Conservation (phyloP, 2,329 filamentous ascomycete genomes). For the Paecilomyces sp. region DNA sequence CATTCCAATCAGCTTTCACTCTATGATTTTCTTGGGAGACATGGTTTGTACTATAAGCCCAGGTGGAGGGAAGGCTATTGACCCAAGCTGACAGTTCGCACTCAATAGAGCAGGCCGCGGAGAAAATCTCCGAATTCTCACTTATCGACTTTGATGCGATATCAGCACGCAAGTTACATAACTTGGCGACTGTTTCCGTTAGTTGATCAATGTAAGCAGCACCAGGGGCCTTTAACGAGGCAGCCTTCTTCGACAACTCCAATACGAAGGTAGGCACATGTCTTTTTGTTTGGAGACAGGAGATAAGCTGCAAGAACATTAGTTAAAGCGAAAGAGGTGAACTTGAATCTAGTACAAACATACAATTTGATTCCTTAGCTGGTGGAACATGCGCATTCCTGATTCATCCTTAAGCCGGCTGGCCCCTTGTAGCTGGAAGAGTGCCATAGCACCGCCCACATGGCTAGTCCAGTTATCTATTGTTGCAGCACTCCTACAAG, state of each 20-base stretch:
- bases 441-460: conserved; percentile 52
- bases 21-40: conserved; percentile 13
- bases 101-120: conserved; percentile 24
- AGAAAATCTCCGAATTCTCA: conserved; percentile 21
- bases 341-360: conserved; percentile 3
- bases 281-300: conserved; percentile 25
- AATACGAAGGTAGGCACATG: conserved; percentile 25
- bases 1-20: conserved; percentile 13
- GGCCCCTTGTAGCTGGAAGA: conserved; percentile 42
- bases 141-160: conserved; percentile 18
- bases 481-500: conserved; percentile 37
- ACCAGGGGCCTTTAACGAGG: conserved; percentile 19
- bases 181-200: conserved; percentile 19
- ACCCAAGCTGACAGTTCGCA: conserved; percentile 26
- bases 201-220: conserved; percentile 22
- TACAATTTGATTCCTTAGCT: conserved; percentile 53
- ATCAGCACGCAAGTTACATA: conserved; percentile 27
- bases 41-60: conserved; percentile 18
- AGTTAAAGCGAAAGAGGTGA: neutral
- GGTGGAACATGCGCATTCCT: conserved; percentile 47
- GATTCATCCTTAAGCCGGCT: conserved; percentile 34
- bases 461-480: conserved; percentile 51
- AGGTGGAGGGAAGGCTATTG: conserved; percentile 18
- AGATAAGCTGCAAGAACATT: conserved; percentile 20
- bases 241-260: conserved; percentile 21